These are phyloP conservation scores for Apiotrichum gracile DNA, from an alignment of 1,284 basidiomycete species.

Conservation along the genomic window DNA sequence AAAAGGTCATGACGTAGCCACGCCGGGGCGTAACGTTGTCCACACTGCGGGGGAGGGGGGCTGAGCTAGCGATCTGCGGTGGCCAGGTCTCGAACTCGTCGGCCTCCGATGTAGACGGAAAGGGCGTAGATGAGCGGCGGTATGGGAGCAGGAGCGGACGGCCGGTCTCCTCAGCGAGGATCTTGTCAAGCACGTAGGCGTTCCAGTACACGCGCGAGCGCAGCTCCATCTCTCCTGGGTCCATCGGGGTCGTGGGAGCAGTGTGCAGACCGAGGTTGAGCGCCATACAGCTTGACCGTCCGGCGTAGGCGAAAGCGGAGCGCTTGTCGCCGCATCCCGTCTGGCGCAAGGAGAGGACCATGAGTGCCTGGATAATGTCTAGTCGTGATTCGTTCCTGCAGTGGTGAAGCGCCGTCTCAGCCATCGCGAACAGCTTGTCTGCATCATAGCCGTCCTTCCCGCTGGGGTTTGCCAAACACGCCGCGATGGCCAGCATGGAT, in stretches of 20 bases:
- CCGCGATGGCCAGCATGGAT: slow-evolving; percentile 38
- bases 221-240: slow-evolving; percentile 34
- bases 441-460: slow-evolving; percentile 59
- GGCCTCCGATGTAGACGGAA: slow-evolving; percentile 44
- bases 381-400: slow-evolving; percentile 28
- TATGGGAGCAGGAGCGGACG: slow-evolving; percentile 45
- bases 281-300: slow-evolving; percentile 46
- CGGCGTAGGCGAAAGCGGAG: slow-evolving; percentile 44
- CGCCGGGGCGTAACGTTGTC: slow-evolving; percentile 24
- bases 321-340: slow-evolving; percentile 48
- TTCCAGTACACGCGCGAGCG: slow-evolving; percentile 47
- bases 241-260: slow-evolving; percentile 15
- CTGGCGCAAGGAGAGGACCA: slow-evolving; percentile 47
- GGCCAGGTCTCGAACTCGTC: slow-evolving; percentile 49
- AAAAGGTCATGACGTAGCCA: slow-evolving; percentile 34
- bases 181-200: slow-evolving; percentile 48
- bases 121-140: slow-evolving; percentile 42
- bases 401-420: slow-evolving; percentile 30
- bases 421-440: slow-evolving; percentile 53
- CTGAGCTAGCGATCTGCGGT: slow-evolving; percentile 24
- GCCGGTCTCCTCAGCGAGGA: slow-evolving; percentile 48
- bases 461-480: slow-evolving; percentile 47
- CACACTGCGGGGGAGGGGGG: slow-evolving; percentile 18
- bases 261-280: slow-evolving; percentile 48
- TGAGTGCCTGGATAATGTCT: slow-evolving; percentile 42